These are phyloP conservation scores for Cyphellophora attinorum DNA, from an alignment of 2,329 filamentous ascomycete genomes.

Conservation along the genomic window DNA sequence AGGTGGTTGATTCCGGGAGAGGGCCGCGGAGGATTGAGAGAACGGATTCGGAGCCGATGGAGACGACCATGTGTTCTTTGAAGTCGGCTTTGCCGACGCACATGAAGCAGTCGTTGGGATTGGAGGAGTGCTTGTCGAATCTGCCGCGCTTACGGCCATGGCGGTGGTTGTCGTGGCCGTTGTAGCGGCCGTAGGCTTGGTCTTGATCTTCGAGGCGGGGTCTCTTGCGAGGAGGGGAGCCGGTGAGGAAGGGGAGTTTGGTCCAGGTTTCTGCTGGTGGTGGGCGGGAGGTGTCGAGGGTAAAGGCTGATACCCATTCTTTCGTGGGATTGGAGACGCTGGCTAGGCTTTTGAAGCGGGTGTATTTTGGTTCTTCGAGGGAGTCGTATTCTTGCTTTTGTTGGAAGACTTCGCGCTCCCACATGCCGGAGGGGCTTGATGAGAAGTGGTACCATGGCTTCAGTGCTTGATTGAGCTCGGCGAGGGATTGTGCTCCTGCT, in stretches of 20 bases:
- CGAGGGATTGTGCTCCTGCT: slow-evolving; percentile 54
- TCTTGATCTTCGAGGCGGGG: slow-evolving; percentile 30
- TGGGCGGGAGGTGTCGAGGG: slow-evolving; percentile 55
- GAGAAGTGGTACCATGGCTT: slow-evolving; percentile 92
- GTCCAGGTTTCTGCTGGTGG: slow-evolving; percentile 58
- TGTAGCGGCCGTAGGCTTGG: slow-evolving; percentile 21
- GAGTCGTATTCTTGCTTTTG: slow-evolving; percentile 29
- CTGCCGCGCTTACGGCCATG: slow-evolving; percentile 28
- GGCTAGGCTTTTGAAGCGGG: slow-evolving; percentile 84
- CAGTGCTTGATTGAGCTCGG: slow-evolving; percentile 66
- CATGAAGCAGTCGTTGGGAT: slow-evolving; percentile 81
- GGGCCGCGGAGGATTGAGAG: slow-evolving; percentile 89
- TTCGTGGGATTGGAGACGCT: slow-evolving; percentile 66
- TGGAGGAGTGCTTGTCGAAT: slow-evolving; percentile 41
- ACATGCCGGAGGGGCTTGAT: slow-evolving; percentile 61
- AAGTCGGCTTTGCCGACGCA: slow-evolving; percentile 81
- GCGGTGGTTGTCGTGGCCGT: slow-evolving; percentile 28
- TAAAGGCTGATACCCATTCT: slow-evolving; percentile 55
- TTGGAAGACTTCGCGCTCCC: slow-evolving; percentile 81
- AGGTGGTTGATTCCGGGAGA: slow-evolving; percentile 62
- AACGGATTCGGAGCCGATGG: slow-evolving; percentile 79
- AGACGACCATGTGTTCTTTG: slow-evolving; percentile 78
- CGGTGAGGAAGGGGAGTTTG: slow-evolving; percentile 54
- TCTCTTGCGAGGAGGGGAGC: slow-evolving; percentile 48
- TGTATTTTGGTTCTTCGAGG: slow-evolving; percentile 53